These are phyloP conservation scores for Geotrichum reessii DNA, from an alignment of 1,139 yeast species.

Conservation along the genomic window DNA sequence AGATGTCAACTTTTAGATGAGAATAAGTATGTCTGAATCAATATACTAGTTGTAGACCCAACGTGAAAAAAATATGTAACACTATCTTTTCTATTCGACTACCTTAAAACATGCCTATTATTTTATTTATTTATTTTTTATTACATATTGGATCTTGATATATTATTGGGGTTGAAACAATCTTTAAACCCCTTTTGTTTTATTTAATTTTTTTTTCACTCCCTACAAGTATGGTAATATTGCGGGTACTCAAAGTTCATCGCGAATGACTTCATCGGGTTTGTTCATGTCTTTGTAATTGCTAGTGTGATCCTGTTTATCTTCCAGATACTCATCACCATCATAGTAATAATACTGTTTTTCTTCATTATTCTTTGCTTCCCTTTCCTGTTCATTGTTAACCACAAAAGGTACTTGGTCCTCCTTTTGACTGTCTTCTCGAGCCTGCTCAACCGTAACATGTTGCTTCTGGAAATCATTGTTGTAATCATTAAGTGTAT, in stretches of 20 bases:
- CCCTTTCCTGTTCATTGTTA: not conserved
- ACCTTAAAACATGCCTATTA: too few relatives aligned
- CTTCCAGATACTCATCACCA: constrained; percentile 1
- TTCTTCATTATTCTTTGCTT: constrained; percentile 4
- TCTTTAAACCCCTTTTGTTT: too few relatives aligned
- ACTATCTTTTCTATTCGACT: too few relatives aligned
- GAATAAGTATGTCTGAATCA: too few relatives aligned
- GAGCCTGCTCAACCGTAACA: not conserved
- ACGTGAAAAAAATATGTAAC: too few relatives aligned
- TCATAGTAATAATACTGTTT: constrained; percentile 1
- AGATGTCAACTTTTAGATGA: too few relatives aligned
- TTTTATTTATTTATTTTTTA: too few relatives aligned
- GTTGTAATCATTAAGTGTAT: not conserved
- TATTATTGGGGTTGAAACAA: too few relatives aligned
- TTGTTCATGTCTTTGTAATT: not conserved
- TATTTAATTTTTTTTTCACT: too few relatives aligned
- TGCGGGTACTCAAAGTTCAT: not conserved
- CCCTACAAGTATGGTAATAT: not conserved
- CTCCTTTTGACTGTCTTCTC: not conserved
- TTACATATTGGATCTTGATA: too few relatives aligned
- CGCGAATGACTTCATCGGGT: not conserved
- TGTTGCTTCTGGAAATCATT: not conserved
- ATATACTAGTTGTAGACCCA: too few relatives aligned
- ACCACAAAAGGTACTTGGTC: not conserved
- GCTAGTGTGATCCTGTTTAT: not conserved